Conservation (phyloP, 176 grass and related monocot species). For the Oryza meridionalis region DNA sequence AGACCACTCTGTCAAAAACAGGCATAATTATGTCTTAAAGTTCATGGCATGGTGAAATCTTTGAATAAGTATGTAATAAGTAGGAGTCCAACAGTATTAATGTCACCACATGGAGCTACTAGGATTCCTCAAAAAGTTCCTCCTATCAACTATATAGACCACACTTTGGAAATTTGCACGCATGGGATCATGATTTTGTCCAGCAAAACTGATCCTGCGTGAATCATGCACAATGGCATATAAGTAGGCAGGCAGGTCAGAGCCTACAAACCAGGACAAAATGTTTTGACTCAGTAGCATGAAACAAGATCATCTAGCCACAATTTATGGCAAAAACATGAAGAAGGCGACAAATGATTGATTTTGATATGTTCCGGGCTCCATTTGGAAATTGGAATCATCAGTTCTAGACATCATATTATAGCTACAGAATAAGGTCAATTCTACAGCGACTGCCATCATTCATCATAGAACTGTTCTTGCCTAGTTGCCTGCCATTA, state of each 20-base stretch:
- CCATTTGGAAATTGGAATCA: conserved; percentile 16
- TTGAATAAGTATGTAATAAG: background rate
- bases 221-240: conserved; percentile 10
- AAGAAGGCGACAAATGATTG: background rate
- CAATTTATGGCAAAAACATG: background rate
- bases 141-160: background rate
- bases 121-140: background rate
- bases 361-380: conserved; percentile 8
- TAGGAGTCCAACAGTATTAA: background rate
- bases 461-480: conserved; percentile 21
- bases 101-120: conserved; percentile 20
- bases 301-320: conserved; percentile 8
- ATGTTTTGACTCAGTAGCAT: background rate
- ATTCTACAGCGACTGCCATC: conserved; percentile 38
- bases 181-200: conserved; percentile 12
- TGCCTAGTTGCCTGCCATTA: conserved; percentile 19
- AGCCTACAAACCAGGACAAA: background rate
- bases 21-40: no score
- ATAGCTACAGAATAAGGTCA: conserved; percentile 34
- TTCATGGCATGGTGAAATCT: no score
- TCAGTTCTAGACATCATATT: conserved; percentile 28
- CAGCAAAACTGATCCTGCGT: background rate
- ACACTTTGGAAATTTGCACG: background rate
- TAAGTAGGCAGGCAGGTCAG: conserved; percentile 1
- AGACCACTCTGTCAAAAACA: no score